Percentiles rank a stretch among this genome's conserved stretches.
phyloP scores from a whole-genome alignment of 2,329 filamentous ascomycete genomes.

The Calycina herbarum region DNA sequence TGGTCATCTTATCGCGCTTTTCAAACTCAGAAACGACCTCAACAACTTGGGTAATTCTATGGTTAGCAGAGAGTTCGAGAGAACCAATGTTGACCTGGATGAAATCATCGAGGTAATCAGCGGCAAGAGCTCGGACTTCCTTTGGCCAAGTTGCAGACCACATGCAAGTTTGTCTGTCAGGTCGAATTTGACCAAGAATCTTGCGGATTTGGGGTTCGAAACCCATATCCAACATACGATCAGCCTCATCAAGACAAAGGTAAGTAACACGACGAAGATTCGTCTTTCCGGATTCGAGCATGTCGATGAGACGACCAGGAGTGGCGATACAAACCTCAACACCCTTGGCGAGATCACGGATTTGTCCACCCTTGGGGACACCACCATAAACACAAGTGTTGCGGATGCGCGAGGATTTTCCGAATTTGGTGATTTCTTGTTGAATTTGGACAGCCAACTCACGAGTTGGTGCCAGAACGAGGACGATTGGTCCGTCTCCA shows the following conservation, averaged over 20 bases:
- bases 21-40: conserved; percentile 95
- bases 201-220: conserved; percentile 99
- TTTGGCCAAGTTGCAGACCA: conserved; percentile 99
- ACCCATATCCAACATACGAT: conserved; percentile 99
- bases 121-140: conserved; percentile 89
- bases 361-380: conserved; percentile 97
- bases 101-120: conserved; percentile 90
- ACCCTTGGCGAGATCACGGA: conserved; percentile 89
- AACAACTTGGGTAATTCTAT: conserved; percentile 96
- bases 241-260: conserved; percentile 96
- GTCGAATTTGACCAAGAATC: conserved; percentile 95
- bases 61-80: conserved; percentile 92
- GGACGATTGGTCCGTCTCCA: conserved; percentile 93
- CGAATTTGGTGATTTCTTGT: conserved; percentile 97
- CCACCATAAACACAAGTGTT: conserved; percentile 99
- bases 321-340: conserved; percentile 99
- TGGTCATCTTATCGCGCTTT: conserved; percentile 96
- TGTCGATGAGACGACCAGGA: conserved; percentile 95
- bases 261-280: conserved; percentile 98
- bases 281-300: conserved; percentile 97
- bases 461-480: conserved; percentile 94
- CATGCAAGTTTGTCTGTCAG: conserved; percentile 98
- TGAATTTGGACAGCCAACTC: conserved; percentile 99
- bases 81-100: conserved; percentile 99
- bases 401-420: conserved; percentile 94